These are phyloP conservation scores for Claviceps spartinae DNA, from an alignment of 2,329 filamentous ascomycete genomes.

Conservation along the genomic window DNA sequence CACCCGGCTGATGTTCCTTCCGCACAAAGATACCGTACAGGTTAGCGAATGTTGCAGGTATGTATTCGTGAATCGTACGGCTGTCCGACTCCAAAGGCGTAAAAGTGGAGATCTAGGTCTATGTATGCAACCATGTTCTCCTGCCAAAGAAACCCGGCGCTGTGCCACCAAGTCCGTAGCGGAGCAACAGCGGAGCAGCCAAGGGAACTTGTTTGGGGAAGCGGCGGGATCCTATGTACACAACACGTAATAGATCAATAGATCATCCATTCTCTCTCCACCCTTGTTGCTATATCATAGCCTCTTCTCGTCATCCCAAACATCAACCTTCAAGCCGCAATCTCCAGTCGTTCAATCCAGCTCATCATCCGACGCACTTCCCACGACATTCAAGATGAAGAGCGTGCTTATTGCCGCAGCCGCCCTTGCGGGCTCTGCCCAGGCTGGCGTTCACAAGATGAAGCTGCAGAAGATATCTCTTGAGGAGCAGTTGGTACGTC, in stretches of 20 bases:
- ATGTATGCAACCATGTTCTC: background rate
- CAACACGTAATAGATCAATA: background rate
- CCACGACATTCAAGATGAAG: conserved; percentile 57
- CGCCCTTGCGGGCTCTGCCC: conserved; percentile 67
- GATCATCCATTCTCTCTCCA: background rate
- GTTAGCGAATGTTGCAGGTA: too few species aligned
- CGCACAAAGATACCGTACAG: background rate
- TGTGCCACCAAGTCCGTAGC: background rate
- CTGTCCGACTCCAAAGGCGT: too few species aligned
- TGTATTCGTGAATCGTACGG: too few species aligned
- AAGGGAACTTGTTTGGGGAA: background rate
- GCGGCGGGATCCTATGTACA: background rate
- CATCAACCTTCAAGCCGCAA: background rate
- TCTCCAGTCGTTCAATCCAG: background rate
- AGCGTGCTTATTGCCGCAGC: conserved; percentile 65
- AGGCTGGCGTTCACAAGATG: conserved; percentile 86
- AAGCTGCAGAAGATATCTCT: conserved; percentile 95
- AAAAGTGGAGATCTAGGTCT: too few species aligned
- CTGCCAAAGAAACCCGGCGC: background rate
- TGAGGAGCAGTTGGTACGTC: conserved; percentile 75
- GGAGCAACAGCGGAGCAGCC: background rate
- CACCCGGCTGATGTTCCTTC: background rate
- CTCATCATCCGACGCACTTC: background rate
- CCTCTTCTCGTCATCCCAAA: background rate
- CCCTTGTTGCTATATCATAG: background rate